These are phyloP conservation scores for Shiraia sp. DNA, from an alignment of 2,329 filamentous ascomycete species.

Conservation along the genomic window DNA sequence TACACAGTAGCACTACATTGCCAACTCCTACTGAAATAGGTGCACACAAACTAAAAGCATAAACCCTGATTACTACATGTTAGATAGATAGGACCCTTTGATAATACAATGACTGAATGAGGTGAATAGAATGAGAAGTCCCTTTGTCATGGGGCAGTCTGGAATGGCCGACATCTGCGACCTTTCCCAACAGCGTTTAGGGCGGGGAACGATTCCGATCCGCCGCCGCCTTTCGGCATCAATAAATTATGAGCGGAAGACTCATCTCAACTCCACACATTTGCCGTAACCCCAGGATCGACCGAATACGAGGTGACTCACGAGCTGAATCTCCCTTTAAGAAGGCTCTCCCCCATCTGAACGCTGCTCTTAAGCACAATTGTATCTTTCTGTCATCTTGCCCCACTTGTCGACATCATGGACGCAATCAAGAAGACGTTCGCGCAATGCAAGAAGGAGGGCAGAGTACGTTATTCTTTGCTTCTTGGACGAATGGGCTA, in stretches of 20 bases:
- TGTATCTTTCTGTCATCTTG: not conserved
- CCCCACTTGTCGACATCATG: constrained; percentile 38
- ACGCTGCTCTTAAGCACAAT: constrained; percentile 1
- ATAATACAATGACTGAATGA: not conserved
- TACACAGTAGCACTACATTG: too few species aligned
- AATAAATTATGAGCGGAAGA: constrained; percentile 25
- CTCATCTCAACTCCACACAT: constrained; percentile 15
- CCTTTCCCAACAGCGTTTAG: constrained; percentile 4
- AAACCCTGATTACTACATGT: too few species aligned
- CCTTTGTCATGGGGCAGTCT: constrained; percentile 1
- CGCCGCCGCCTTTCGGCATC: constrained; percentile 25
- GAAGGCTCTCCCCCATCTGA: not conserved
- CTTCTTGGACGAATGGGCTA: not conserved
- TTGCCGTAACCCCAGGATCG: constrained; percentile 8
- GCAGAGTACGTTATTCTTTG: constrained; percentile 39
- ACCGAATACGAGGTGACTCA: constrained; percentile 16
- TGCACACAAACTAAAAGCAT: too few species aligned
- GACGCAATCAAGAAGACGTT: constrained; percentile 55
- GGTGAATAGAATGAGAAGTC: not conserved
- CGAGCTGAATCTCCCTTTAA: constrained; percentile 7
- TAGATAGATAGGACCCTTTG: too few species aligned
- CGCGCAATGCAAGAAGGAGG: constrained; percentile 55
- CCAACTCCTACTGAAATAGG: too few species aligned
- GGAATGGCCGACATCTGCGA: not conserved
- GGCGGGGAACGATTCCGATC: constrained; percentile 14